Percentiles rank a stretch among this genome's conserved stretches.
These are phyloP conservation scores for Beta corolliflora DNA, from an alignment of 179 eudicot genomes.

Conservation along the genomic window DNA sequence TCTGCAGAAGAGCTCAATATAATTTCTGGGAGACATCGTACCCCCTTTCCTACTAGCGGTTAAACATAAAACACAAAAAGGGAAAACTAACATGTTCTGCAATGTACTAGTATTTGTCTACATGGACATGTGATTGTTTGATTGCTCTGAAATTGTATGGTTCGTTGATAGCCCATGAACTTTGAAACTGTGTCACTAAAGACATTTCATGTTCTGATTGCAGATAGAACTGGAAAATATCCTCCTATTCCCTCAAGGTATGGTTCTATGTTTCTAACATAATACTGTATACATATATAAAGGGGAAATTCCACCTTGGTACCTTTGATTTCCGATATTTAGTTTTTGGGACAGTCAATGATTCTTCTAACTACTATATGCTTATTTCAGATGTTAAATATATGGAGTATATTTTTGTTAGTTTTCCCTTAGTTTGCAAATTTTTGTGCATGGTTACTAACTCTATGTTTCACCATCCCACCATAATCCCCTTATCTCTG, in stretches of 20 bases:
- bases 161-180: not conserved
- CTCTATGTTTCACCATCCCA: not conserved
- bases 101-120: not conserved
- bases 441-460: not conserved
- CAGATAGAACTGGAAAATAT: slow-evolving; percentile 34
- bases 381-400: slow-evolving; percentile 6
- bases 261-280: not conserved
- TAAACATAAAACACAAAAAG: not conserved
- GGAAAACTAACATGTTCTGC: not conserved
- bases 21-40: too few relatives aligned
- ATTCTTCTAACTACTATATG: not conserved
- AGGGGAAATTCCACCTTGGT: slow-evolving; percentile 12
- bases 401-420: not conserved
- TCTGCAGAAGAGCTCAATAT: too few relatives aligned
- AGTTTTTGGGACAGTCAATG: not conserved
- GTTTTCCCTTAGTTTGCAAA: not conserved
- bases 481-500: too few relatives aligned
- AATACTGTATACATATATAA: not conserved
- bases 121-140: slow-evolving; percentile 9
- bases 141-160: not conserved
- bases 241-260: slow-evolving; percentile 36
- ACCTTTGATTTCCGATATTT: slow-evolving; percentile 14
- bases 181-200: not conserved
- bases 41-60: not conserved
- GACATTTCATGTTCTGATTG: slow-evolving; percentile 8